Evolutionary conservation across 805 yeast species (phyloP).

Genomic region (Phaffomyces opuntiae): DNA sequence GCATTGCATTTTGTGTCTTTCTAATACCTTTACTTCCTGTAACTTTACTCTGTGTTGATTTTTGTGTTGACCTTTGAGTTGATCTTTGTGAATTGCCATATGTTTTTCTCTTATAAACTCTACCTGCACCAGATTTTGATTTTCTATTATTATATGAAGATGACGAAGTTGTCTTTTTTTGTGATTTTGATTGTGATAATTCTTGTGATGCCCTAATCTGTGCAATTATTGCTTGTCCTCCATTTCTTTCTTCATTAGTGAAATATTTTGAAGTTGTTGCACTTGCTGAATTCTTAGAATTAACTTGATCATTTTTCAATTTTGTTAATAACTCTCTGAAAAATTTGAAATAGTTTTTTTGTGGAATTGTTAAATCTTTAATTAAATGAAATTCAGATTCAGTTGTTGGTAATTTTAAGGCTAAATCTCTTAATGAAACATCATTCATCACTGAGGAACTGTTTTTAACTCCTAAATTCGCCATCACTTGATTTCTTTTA

Average conservation of each 20-base stretch:
- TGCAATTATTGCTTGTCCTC: conserved; percentile 14
- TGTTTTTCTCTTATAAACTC: not conserved
- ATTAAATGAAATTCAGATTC: conserved; percentile 38
- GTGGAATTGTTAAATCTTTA: conserved; percentile 23
- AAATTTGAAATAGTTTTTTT: conserved; percentile 27
- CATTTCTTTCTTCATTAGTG: conserved; percentile 9
- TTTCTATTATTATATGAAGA: not conserved
- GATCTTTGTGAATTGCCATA: not conserved
- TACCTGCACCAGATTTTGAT: not conserved
- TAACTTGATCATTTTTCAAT: conserved; percentile 8
- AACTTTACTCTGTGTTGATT: not conserved
- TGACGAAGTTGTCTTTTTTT: too few relatives aligned
- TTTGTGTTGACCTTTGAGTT: not conserved
- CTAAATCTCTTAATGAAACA: conserved; percentile 46
- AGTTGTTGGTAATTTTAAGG: conserved; percentile 44
- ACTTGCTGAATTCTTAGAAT: conserved; percentile 1
- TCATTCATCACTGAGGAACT: conserved; percentile 32
- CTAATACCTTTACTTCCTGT: not conserved
- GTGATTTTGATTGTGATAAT: not conserved
- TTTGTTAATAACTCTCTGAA: conserved; percentile 32
- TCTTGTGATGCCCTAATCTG: conserved; percentile 17
- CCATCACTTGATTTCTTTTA: conserved; percentile 36
- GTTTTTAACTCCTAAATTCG: conserved; percentile 29
- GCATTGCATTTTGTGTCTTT: not conserved
- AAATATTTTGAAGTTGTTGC: conserved; percentile 17